Percentiles rank a stretch among this genome's conserved stretches.
Evolutionary conservation across 2,329 filamentous ascomycete genomes (phyloP).

Genomic region (Beauveria asiatica): DNA sequence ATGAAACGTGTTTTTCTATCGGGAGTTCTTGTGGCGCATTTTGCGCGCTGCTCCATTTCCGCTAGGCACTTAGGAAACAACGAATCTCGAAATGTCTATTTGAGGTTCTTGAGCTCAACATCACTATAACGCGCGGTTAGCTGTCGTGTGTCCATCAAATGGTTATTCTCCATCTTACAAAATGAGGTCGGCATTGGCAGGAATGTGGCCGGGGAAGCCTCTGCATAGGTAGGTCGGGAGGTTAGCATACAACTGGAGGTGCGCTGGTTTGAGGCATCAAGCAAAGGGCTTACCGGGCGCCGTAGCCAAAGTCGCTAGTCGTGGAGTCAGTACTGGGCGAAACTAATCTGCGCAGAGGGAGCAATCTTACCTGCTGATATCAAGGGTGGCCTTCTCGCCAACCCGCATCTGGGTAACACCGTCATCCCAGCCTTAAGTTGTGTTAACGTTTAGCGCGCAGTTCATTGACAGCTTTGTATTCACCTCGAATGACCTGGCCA

Average conservation of each 20-base stretch:
- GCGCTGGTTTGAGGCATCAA: background rate
- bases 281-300: slow-evolving; percentile 40
- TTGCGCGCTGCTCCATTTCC: slow-evolving; percentile 1
- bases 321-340: slow-evolving; percentile 14
- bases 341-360: background rate
- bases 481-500: slow-evolving; percentile 79
- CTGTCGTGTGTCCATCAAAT: no score
- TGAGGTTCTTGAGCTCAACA: slow-evolving; percentile 59
- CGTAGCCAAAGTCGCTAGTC: slow-evolving; percentile 56
- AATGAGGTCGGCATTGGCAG: slow-evolving; percentile 64
- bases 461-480: slow-evolving; percentile 19
- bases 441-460: slow-evolving; percentile 11
- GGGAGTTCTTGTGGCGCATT: background rate
- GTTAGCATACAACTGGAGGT: slow-evolving; percentile 6
- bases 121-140: slow-evolving; percentile 39
- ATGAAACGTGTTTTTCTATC: background rate
- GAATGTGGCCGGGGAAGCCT: slow-evolving; percentile 73
- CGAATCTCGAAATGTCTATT: slow-evolving; percentile 24
- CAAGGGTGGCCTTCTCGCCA: slow-evolving; percentile 81
- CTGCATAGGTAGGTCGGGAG: slow-evolving; percentile 30
- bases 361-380: slow-evolving; percentile 61
- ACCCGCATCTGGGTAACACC: slow-evolving; percentile 79
- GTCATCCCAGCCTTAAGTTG: slow-evolving; percentile 65
- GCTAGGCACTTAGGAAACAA: background rate
- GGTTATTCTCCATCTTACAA: slow-evolving; percentile 54